phyloP scores from a whole-genome alignment of 352 stramenopile genomes.

The Phytophthora brassicae region DNA sequence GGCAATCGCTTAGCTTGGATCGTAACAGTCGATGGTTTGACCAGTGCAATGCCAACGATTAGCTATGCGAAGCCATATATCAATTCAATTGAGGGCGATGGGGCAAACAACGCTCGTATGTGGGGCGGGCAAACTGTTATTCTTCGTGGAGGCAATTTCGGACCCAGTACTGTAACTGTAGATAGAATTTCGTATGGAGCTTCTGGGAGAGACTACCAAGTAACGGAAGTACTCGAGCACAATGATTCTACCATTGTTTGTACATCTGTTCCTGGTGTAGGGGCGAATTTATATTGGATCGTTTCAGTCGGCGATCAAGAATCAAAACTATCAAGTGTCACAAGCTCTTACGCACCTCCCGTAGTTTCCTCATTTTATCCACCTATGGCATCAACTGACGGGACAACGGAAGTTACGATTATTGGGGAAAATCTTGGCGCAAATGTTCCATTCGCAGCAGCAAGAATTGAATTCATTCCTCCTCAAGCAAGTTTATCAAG shows the following conservation, averaged over 20 bases:
- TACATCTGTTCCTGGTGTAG: constrained; percentile 47
- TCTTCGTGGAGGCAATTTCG: constrained; percentile 62
- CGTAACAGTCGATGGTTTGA: constrained; percentile 55
- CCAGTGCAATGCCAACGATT: constrained; percentile 53
- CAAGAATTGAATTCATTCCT: constrained; percentile 48
- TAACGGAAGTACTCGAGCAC: constrained; percentile 41
- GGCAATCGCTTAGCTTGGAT: constrained; percentile 55
- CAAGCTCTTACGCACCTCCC: constrained; percentile 58
- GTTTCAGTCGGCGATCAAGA: constrained; percentile 59
- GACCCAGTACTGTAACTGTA: constrained; percentile 38
- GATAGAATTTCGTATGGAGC: constrained; percentile 62
- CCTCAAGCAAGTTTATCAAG: constrained; percentile 33
- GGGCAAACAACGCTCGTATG: constrained; percentile 31
- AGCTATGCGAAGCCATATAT: constrained; percentile 62
- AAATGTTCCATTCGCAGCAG: constrained; percentile 38
- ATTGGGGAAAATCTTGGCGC: constrained; percentile 55
- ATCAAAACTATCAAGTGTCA: constrained; percentile 33
- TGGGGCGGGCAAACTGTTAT: constrained; percentile 44
- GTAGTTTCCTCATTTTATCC: constrained; percentile 27
- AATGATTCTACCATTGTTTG: constrained; percentile 65
- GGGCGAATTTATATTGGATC: constrained; percentile 52
- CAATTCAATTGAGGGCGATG: constrained; percentile 35
- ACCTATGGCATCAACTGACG: constrained; percentile 39
- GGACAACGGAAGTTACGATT: constrained; percentile 48
- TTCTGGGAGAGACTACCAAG: constrained; percentile 53